These are phyloP conservation scores for Saturnispora halmiae DNA, from an alignment of 805 yeast genomes.

Conservation along the genomic window DNA sequence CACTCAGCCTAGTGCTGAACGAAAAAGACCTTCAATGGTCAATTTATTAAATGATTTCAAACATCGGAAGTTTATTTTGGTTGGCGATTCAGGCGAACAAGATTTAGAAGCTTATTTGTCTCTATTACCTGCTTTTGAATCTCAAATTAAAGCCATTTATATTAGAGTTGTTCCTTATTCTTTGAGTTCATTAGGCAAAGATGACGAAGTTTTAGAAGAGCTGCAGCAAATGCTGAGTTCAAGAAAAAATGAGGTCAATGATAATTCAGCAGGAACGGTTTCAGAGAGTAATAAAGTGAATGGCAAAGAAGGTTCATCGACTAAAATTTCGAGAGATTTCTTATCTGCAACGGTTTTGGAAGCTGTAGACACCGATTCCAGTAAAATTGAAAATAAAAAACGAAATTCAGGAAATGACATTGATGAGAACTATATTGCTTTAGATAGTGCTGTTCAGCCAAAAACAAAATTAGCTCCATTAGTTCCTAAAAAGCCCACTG, in stretches of 20 bases:
- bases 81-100: constrained; percentile 95
- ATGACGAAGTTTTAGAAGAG: constrained; percentile 22
- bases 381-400: not conserved
- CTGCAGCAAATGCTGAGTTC: constrained; percentile 14
- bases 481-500: constrained; percentile 40
- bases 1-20: constrained; percentile 78
- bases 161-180: constrained; percentile 70
- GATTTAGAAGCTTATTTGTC: constrained; percentile 87
- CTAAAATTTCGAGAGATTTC: not conserved
- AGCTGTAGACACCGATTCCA: not conserved
- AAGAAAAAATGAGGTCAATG: constrained; percentile 8
- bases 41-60: constrained; percentile 68
- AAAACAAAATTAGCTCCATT: constrained; percentile 29
- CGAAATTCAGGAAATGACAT: constrained; percentile 1
- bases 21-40: constrained; percentile 60
- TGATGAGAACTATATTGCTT: no score
- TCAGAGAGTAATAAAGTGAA: constrained; percentile 10
- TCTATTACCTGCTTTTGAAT: constrained; percentile 53
- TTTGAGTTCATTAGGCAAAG: constrained; percentile 45
- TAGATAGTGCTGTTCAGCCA: no score
- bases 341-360: not conserved
- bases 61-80: constrained; percentile 62
- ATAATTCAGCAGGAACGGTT: constrained; percentile 13
- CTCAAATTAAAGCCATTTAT: constrained; percentile 61
- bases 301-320: not conserved